Base-by-base conservation (phyloP, 2,329 filamentous ascomycete genomes). In the Ophiostoma novo-ulmi region DNA sequence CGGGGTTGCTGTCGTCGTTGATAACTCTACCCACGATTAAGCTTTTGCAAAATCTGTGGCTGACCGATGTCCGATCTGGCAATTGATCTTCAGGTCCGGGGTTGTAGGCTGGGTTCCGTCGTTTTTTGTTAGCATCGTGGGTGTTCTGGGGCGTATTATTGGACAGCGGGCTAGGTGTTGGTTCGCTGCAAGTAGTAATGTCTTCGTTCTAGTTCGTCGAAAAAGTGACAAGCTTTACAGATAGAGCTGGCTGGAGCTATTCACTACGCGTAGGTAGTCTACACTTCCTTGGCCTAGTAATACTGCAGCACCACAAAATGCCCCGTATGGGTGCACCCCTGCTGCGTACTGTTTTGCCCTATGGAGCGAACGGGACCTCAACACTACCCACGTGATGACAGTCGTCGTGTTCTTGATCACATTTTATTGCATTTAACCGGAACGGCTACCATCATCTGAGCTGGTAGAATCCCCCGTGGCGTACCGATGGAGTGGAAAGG, bases 61-160 rank as follows among this genome's bases (percentile, higher is more conserved):
- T 58, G 52, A 31, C 52, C 52, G 11, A 58, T 26, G 52, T 58
- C 22, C 17, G 52, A 63, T 63, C 58, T 26, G 58, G n/a, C 52
- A 58, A 58, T 31, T 31, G 52, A 58, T 58, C 58, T 63, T 35
- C 58, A 35, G 58, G 58, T 63, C 58, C 26, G 58, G 58, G 58
- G 58, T 63, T 17, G 6, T 7, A 17, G 58, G 20, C 26, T 63
- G 58, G n/a, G 58, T 36, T 17, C 26, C 26, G 58, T 14, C 17
- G 58, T 31, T 11, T 31, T 61, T 31, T 61, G 11, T 35, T 35
- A 17, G 58, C 58, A 35, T 11, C 58, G 58, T 63, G 58, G 58
- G 26, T 14, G 14, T 35, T 26, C 26, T 26, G 11, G 11, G 1
- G 26, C 58, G 8, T 7, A 5, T 35, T 26, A 63, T 63, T 63